These are phyloP conservation scores for Thuja plicata DNA, from an alignment of 83 land plant species.

Conservation along the genomic window DNA sequence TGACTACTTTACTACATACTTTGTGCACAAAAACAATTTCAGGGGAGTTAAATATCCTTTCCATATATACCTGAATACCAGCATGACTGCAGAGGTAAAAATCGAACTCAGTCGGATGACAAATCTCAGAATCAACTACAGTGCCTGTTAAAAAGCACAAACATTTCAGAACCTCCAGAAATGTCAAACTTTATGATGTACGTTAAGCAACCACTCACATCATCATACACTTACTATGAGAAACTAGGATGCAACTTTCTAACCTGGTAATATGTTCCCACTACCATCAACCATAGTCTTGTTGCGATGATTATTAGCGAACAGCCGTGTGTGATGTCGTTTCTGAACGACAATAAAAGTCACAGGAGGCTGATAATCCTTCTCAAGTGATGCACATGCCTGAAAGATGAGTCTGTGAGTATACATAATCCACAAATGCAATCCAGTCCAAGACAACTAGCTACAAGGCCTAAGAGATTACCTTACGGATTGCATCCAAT, in stretches of 20 bases:
- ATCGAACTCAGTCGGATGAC: conserved; percentile 46
- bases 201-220: too few species aligned
- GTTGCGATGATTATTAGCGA: conserved; percentile 65
- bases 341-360: conserved; percentile 81
- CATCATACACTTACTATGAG: not conserved
- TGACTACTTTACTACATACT: not conserved
- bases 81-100: conserved; percentile 49
- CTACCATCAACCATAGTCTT: conserved; percentile 44
- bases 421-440: not conserved
- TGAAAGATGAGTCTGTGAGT: not conserved
- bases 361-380: conserved; percentile 67
- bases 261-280: conserved; percentile 80
- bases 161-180: too few species aligned
- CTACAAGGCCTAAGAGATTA: not conserved
- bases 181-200: too few species aligned
- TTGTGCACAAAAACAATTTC: not conserved
- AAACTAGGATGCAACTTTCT: not conserved
- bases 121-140: conserved; percentile 45
- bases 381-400: conserved; percentile 73
- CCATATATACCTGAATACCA: conserved; percentile 38
- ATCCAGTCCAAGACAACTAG: not conserved
- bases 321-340: conserved; percentile 71
- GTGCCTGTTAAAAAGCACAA: conserved; percentile 22
- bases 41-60: too few species aligned
- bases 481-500: conserved; percentile 86